Evolutionary conservation across 2,329 filamentous ascomycete genomes (phyloP).

Genomic region (Trichoderma arundinaceum): DNA sequence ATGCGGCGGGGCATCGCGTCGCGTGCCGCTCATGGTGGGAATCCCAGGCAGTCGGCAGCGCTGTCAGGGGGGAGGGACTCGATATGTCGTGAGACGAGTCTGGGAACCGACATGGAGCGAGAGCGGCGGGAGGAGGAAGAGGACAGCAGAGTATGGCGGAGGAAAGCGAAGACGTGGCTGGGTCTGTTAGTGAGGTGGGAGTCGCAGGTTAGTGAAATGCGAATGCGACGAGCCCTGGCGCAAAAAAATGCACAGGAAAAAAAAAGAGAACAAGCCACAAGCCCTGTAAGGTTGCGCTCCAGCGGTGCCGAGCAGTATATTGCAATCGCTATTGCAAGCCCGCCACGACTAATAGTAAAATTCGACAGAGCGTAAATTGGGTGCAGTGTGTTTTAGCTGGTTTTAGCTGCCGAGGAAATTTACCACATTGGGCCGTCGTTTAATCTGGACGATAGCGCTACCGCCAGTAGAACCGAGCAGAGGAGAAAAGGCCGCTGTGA

Average conservation of each 20-base stretch:
- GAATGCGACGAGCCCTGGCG: conserved; percentile 25
- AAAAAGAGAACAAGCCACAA: conserved; percentile 7
- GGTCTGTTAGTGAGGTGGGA: conserved; percentile 14
- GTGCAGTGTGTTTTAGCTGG: background rate
- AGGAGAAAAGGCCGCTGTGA: background rate
- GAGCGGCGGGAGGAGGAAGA: background rate
- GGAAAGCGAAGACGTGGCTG: conserved; percentile 17
- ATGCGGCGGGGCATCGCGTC: conserved; percentile 43
- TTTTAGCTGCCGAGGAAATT: conserved; percentile 9
- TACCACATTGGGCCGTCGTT: background rate
- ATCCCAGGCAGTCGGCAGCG: conserved; percentile 31
- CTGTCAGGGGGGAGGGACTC: conserved; percentile 29
- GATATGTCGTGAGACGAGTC: conserved; percentile 29
- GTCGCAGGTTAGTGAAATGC: conserved; percentile 23
- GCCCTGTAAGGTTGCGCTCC: conserved; percentile 9
- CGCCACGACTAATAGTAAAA: conserved; percentile 3
- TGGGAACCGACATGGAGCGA: conserved; percentile 34
- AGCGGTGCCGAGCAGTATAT: background rate
- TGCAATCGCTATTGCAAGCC: background rate
- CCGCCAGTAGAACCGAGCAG: background rate
- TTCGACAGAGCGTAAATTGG: background rate
- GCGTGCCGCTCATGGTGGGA: conserved; percentile 44
- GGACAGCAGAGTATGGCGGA: background rate
- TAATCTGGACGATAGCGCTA: background rate
- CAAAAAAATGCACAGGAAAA: conserved; percentile 5